phyloP scores from a whole-genome alignment of 257 asterid species.

The Solanum sitiens region DNA sequence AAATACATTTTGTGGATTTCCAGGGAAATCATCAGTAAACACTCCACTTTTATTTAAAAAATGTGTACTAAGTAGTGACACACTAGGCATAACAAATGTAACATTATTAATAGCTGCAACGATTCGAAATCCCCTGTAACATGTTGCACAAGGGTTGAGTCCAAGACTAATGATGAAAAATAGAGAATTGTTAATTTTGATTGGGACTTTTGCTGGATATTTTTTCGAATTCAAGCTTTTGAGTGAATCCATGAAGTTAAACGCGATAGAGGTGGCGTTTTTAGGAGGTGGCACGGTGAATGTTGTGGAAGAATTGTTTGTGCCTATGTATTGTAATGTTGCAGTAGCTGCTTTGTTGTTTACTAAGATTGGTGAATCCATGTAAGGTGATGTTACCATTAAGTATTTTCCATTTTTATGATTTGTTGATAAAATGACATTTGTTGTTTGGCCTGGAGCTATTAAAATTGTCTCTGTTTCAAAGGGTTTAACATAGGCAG shows the following conservation, averaged over 20 bases:
- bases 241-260: conserved; percentile 26
- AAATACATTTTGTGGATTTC: conserved; percentile 19
- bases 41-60: conserved; percentile 39
- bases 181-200: conserved; percentile 29
- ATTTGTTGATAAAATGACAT: conserved; percentile 23
- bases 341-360: conserved; percentile 42
- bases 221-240: conserved; percentile 29
- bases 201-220: conserved; percentile 34
- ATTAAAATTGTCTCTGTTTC: conserved; percentile 19
- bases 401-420: conserved; percentile 17
- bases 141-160: conserved; percentile 23
- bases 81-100: conserved; percentile 36
- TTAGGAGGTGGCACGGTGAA: conserved; percentile 22
- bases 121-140: conserved; percentile 18
- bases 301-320: conserved; percentile 15
- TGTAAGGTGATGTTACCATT: conserved; percentile 39
- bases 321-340: conserved; percentile 32
- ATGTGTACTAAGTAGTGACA: conserved; percentile 43
- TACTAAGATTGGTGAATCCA: conserved; percentile 27
- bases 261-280: conserved; percentile 36
- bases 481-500: conserved; percentile 25
- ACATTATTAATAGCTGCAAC: conserved; percentile 49
- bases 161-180: conserved; percentile 47
- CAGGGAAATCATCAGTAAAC: conserved; percentile 53
- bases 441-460: conserved; percentile 54